Conservation (phyloP, 2,329 filamentous ascomycete genomes). For the Cordyceps pruinosa region DNA sequence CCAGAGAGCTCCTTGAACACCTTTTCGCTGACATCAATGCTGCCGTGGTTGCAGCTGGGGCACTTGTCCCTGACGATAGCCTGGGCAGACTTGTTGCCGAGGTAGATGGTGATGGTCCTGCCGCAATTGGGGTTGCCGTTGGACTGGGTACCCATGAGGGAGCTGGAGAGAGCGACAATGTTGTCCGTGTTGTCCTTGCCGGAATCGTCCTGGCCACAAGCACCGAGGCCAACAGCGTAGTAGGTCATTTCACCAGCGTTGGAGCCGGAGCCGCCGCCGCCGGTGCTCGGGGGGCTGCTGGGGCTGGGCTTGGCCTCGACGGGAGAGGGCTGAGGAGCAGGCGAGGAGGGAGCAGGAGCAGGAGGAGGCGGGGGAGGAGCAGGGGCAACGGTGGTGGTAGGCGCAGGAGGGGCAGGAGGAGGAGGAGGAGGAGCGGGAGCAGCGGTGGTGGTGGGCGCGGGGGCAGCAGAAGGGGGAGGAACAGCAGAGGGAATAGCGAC, state of each 20-base stretch:
- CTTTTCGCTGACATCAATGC: constrained; percentile 55
- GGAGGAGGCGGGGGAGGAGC: constrained; percentile 10
- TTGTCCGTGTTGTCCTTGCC: constrained; percentile 47
- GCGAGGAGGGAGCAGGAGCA: constrained; percentile 9
- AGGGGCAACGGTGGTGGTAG: constrained; percentile 15
- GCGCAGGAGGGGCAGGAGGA: constrained; percentile 9
- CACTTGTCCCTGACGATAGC: constrained; percentile 70
- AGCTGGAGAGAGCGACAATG: constrained; percentile 62
- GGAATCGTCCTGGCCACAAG: constrained; percentile 59
- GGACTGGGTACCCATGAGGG: constrained; percentile 55
- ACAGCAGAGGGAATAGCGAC: not conserved
- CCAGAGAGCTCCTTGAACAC: constrained; percentile 49
- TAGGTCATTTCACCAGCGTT: constrained; percentile 64
- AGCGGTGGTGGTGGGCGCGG: constrained; percentile 14
- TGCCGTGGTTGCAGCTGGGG: constrained; percentile 51
- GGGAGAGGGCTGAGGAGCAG: constrained; percentile 16
- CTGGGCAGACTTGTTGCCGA: constrained; percentile 49
- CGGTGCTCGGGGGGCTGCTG: not conserved
- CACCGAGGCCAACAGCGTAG: constrained; percentile 61
- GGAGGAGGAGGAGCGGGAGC: constrained; percentile 12
- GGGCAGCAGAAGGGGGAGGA: not conserved
- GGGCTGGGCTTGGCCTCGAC: not conserved
- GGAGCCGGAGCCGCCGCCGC: constrained; percentile 18
- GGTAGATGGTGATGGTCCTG: constrained; percentile 56
- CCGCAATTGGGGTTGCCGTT: constrained; percentile 67